Evolutionary conservation across 768 basidiomycete species (phyloP).

Genomic region (Gloeophyllum trabeum): DNA sequence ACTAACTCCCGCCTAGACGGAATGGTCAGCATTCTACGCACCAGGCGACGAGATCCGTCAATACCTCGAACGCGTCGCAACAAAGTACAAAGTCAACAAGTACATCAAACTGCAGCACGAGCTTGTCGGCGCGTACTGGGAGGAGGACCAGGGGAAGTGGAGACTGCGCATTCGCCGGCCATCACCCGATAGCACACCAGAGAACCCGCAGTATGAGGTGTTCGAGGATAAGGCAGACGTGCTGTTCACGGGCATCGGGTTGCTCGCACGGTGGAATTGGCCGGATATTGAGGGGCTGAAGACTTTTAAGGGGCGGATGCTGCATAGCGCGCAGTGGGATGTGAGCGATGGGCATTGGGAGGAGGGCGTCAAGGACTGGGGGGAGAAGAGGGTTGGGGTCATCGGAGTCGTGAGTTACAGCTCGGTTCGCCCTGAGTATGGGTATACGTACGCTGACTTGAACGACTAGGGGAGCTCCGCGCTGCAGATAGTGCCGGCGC

Average conservation of each 20-base stretch:
- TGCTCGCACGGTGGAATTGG: constrained; percentile 52
- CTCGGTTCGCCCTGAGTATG: not conserved
- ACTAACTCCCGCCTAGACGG: constrained; percentile 20
- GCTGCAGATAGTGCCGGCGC: constrained; percentile 45
- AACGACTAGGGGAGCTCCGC: constrained; percentile 47
- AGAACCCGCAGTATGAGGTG: constrained; percentile 26
- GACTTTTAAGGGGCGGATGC: constrained; percentile 41
- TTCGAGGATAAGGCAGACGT: constrained; percentile 46
- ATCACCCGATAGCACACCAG: not conserved
- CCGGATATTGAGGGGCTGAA: constrained; percentile 51
- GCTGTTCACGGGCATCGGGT: constrained; percentile 42
- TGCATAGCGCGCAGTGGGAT: constrained; percentile 57
- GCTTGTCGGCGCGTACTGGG: constrained; percentile 19
- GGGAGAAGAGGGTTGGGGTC: constrained; percentile 42
- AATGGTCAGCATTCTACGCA: constrained; percentile 55
- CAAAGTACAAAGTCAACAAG: constrained; percentile 40
- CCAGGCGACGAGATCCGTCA: constrained; percentile 45
- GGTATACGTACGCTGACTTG: not conserved
- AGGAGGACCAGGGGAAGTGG: constrained; percentile 2
- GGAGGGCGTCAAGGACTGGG: constrained; percentile 36
- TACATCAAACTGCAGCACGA: constrained; percentile 48
- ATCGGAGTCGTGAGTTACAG: constrained; percentile 43
- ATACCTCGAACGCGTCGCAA: constrained; percentile 41
- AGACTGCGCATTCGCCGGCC: constrained; percentile 1
- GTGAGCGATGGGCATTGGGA: constrained; percentile 24